Evolutionary conservation across 345 rosid species (phyloP), one percentile per base, ranked within the genome.

Genomic region (Isatis tinctoria): DNA sequence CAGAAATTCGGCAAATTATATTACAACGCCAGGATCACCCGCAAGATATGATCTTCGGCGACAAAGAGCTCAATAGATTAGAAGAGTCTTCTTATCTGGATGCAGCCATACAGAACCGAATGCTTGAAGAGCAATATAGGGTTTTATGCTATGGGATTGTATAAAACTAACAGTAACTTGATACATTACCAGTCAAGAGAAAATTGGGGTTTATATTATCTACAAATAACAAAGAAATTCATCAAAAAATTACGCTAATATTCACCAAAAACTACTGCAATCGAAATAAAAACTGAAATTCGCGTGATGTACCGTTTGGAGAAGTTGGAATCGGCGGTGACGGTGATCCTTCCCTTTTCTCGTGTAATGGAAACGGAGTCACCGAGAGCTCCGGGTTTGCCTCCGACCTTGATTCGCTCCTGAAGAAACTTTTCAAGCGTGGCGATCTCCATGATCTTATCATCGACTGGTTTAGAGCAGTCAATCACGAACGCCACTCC

Each of bases 361-460:
- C 86, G 78, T 5, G 81, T 39, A 59, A 91, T 80, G 2, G 86
- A 64, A 58, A 91, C 74, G 14, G 86, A 54, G 24, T 88, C 91
- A 0, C 92, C 94, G 3, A 90, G 92, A 67, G 89, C 88, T 16
- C 97, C 93, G 0, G 97, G 84, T 69, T 90, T 91, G 70, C 95
- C 97, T 9, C 91, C 91, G 66, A 88, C 95, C 85, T 89, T 91
- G 82, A 89, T 91, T 26, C 89, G 75, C 72, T 89, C 92, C 78
- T 87, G 95, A 65, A 91, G 92, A 73, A 91, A 91, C 83, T 89
- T 91, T 37, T 91, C 92, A 2, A 91, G 82, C 0, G 95, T 87
- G 16, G 91, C 89, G 8, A 89, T 82, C 73, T 91, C 97, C 95
- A 88, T 87, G 54, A 90, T 86, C 81, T 84, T 87, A 48, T 88